These are phyloP conservation scores for Trichoderma breve DNA, from an alignment of 2,329 filamentous ascomycete genomes.

Conservation along the genomic window DNA sequence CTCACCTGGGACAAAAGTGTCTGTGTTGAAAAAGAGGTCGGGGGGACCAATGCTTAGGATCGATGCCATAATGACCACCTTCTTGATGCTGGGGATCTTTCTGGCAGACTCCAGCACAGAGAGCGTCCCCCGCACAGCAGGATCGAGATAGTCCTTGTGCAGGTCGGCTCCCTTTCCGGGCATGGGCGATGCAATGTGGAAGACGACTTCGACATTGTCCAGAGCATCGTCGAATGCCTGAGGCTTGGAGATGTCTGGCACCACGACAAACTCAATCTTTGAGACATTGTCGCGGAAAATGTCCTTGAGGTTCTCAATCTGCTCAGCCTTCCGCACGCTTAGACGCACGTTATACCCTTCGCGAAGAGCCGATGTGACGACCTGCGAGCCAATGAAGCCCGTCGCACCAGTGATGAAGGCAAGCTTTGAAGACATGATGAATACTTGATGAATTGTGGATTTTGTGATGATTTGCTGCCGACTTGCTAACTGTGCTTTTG, in stretches of 20 bases:
- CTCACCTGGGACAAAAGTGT: slow-evolving; percentile 6
- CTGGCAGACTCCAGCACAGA: slow-evolving; percentile 21
- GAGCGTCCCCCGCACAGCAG: slow-evolving; percentile 20
- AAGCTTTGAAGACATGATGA: slow-evolving; percentile 7
- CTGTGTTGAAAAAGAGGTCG: not conserved
- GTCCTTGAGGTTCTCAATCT: slow-evolving; percentile 16
- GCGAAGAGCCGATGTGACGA: slow-evolving; percentile 7
- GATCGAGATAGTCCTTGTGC: slow-evolving; percentile 21
- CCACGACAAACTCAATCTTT: slow-evolving; percentile 26
- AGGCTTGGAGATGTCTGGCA: slow-evolving; percentile 27
- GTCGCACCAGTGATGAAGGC: slow-evolving; percentile 24
- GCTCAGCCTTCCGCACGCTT: slow-evolving; percentile 21
- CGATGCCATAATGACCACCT: slow-evolving; percentile 22
- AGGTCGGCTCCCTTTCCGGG: slow-evolving; percentile 21
- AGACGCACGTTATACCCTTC: slow-evolving; percentile 22
- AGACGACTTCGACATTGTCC: slow-evolving; percentile 36
- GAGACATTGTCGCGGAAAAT: not conserved
- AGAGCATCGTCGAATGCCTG: slow-evolving; percentile 37
- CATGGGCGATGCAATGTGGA: slow-evolving; percentile 29
- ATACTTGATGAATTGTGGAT: not conserved
- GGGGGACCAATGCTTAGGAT: slow-evolving; percentile 20
- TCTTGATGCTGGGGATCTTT: slow-evolving; percentile 13
- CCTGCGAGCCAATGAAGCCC: slow-evolving; percentile 25
- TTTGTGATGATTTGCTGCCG: not conserved
- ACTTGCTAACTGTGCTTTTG: not conserved